These are phyloP conservation scores for Hyphopichia wangnamkhiaoensis DNA, from an alignment of 1,139 yeast genomes.

Conservation along the genomic window DNA sequence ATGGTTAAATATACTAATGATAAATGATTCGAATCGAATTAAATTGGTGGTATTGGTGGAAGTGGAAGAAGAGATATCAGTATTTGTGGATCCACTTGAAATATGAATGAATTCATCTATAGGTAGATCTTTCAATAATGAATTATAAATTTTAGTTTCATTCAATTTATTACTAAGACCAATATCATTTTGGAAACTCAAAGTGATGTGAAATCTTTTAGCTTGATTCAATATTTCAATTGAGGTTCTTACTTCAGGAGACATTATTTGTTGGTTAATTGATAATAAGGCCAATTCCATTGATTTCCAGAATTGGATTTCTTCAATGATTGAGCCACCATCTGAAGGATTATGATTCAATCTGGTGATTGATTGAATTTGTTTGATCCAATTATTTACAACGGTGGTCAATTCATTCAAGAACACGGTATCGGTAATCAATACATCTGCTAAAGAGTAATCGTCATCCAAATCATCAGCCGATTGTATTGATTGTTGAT, in stretches of 20 bases:
- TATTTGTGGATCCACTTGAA: conserved; percentile 11
- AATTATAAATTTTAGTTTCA: conserved; percentile 55
- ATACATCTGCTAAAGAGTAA: conserved; percentile 29
- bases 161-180: conserved; percentile 62
- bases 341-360: conserved; percentile 53
- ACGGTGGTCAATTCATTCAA: conserved; percentile 66
- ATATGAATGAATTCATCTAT: conserved; percentile 59
- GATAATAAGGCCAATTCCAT: conserved; percentile 63
- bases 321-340: conserved; percentile 64
- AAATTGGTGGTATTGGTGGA: conserved; percentile 32
- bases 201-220: conserved; percentile 78
- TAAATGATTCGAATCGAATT: conserved; percentile 44
- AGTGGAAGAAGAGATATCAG: conserved; percentile 3
- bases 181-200: conserved; percentile 70
- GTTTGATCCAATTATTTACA: conserved; percentile 74
- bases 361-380: conserved; percentile 59
- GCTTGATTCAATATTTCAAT: conserved; percentile 65
- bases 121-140: conserved; percentile 71
- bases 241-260: conserved; percentile 58
- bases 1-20: conserved; percentile 57
- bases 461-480: conserved; percentile 12
- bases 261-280: conserved; percentile 58
- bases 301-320: conserved; percentile 77
- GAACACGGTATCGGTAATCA: conserved; percentile 52
- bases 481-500: too few relatives aligned